phyloP scores from a whole-genome alignment of 805 yeast species.

The Yamadazyma sp. region DNA sequence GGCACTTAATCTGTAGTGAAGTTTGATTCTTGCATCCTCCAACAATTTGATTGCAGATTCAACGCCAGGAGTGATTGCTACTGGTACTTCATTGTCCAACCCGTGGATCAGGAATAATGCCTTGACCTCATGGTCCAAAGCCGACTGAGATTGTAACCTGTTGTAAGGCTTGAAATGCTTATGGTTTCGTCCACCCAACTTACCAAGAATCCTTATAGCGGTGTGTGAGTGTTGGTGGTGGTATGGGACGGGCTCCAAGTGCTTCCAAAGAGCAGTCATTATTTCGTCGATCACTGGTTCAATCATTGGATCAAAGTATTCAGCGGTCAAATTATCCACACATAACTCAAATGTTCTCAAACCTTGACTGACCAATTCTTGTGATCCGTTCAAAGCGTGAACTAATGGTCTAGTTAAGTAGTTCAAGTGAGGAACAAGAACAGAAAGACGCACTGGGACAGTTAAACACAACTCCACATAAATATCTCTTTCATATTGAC shows the following conservation, averaged over 20 bases:
- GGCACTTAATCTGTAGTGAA: conserved; percentile 74
- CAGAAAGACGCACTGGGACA: conserved; percentile 92
- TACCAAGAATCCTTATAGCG: conserved; percentile 88
- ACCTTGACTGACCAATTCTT: conserved; percentile 92
- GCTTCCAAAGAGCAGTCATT: conserved; percentile 89
- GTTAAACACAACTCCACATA: conserved; percentile 94
- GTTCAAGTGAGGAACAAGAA: conserved; percentile 87
- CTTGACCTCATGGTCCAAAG: conserved; percentile 64
- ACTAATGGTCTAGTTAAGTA: conserved; percentile 90
- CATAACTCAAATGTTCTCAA: conserved; percentile 91
- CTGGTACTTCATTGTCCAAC: conserved; percentile 53
- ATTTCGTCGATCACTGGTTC: conserved; percentile 96
- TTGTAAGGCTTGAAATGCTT: conserved; percentile 76
- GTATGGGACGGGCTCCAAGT: conserved; percentile 87
- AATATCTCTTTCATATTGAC: conserved; percentile 88
- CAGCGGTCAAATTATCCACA: conserved; percentile 94
- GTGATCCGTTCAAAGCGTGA: conserved; percentile 84
- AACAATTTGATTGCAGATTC: conserved; percentile 73
- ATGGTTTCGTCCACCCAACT: conserved; percentile 94
- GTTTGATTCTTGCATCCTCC: conserved; percentile 61
- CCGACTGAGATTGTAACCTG: conserved; percentile 55
- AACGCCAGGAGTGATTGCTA: conserved; percentile 82
- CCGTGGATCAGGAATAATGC: conserved; percentile 76
- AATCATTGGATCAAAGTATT: conserved; percentile 93
- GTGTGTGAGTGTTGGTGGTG: conserved; percentile 95